Conservation (phyloP, 192 early-diverging fungal genomes). For the Chytriomyces hyalinus region DNA sequence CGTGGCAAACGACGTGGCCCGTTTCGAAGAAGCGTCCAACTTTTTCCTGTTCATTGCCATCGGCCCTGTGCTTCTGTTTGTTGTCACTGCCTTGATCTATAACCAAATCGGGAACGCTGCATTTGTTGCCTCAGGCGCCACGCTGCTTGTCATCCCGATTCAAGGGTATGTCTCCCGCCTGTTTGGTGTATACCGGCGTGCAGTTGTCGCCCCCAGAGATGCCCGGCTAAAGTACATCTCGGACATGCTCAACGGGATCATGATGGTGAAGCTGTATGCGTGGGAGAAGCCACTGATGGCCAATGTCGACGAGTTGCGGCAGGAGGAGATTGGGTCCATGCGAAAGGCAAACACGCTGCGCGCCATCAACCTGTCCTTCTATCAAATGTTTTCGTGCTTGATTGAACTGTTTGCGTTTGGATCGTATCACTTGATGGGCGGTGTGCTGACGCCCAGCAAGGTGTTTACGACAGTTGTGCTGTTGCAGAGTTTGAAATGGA, state of each 20-base stretch:
- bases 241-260: constrained; percentile 49
- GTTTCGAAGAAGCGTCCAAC: constrained; percentile 43
- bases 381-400: constrained; percentile 31
- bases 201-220: constrained; percentile 39
- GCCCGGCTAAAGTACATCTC: constrained; percentile 38
- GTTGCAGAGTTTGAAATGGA: constrained; percentile 28
- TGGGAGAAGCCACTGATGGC: constrained; percentile 47
- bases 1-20: constrained; percentile 48
- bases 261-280: constrained; percentile 49
- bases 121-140: constrained; percentile 24
- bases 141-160: constrained; percentile 40
- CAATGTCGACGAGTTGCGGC: constrained; percentile 24
- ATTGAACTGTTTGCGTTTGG: constrained; percentile 40
- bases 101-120: constrained; percentile 40
- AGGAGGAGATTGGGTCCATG: constrained; percentile 39
- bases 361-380: constrained; percentile 46
- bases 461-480: constrained; percentile 41
- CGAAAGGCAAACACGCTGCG: constrained; percentile 31
- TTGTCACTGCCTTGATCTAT: constrained; percentile 37
- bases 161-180: constrained; percentile 32
- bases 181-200: constrained; percentile 36
- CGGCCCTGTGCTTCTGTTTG: constrained; percentile 33
- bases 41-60: constrained; percentile 38
- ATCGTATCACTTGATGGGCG: constrained; percentile 37
- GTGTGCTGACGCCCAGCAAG: constrained; percentile 38